phyloP scores from a whole-genome alignment of 768 basidiomycete species.

The Hericium alpestre region DNA sequence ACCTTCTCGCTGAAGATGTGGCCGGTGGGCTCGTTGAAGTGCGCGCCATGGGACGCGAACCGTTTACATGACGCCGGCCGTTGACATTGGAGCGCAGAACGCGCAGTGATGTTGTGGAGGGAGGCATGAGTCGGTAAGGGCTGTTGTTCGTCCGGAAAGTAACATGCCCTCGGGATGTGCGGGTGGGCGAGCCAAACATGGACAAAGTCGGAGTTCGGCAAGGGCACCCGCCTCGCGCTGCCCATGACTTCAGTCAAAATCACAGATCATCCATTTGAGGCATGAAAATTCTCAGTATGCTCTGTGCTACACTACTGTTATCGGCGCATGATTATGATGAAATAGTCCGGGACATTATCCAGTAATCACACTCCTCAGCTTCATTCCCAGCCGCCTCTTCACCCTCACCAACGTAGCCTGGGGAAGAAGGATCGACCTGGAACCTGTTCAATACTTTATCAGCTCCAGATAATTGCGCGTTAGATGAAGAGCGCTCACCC shows the following conservation, averaged over 20 bases:
- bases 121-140: neutral
- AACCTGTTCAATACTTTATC: conserved; percentile 32
- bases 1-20: conserved; percentile 88
- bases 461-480: neutral
- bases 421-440: conserved; percentile 40
- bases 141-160: too few relatives aligned
- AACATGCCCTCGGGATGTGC: too few relatives aligned
- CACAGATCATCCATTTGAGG: too few relatives aligned
- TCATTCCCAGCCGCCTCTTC: conserved; percentile 20
- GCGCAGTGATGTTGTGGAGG: conserved; percentile 10
- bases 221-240: too few relatives aligned
- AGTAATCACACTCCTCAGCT: conserved; percentile 23
- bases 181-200: too few relatives aligned
- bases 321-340: neutral
- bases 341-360: conserved; percentile 25
- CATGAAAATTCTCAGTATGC: too few relatives aligned
- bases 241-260: too few relatives aligned
- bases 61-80: conserved; percentile 29
- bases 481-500: conserved; percentile 32
- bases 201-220: too few relatives aligned
- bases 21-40: conserved; percentile 83
- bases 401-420: conserved; percentile 26
- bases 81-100: conserved; percentile 1
- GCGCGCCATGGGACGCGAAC: conserved; percentile 66
- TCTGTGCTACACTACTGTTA: too few relatives aligned